These are phyloP conservation scores for Lachnellula subtilissima DNA, from an alignment of 2,329 filamentous ascomycete species.

Conservation along the genomic window DNA sequence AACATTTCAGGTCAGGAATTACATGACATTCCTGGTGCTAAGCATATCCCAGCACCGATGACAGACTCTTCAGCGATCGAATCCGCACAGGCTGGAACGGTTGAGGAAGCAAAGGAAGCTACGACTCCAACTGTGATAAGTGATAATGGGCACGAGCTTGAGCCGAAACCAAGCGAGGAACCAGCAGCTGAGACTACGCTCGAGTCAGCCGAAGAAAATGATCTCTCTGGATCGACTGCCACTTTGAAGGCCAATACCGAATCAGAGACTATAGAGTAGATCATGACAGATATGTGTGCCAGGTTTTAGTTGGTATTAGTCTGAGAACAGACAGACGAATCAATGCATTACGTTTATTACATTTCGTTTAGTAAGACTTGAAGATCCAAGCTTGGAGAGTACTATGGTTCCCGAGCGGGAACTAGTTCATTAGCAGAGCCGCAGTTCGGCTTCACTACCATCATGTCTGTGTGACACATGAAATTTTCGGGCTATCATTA, in stretches of 20 bases:
- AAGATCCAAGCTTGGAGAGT: too few relatives aligned
- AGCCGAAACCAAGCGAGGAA: slow-evolving; percentile 17
- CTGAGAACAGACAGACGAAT: background rate
- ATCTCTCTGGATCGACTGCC: slow-evolving; percentile 20
- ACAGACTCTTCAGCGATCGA: slow-evolving; percentile 8
- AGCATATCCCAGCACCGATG: slow-evolving; percentile 2
- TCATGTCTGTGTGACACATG: too few relatives aligned
- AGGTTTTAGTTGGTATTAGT: background rate
- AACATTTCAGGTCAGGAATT: slow-evolving; percentile 23
- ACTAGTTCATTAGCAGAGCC: too few relatives aligned
- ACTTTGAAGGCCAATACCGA: slow-evolving; percentile 17
- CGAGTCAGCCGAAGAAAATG: slow-evolving; percentile 16
- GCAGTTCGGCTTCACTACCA: too few relatives aligned
- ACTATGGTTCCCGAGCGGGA: too few relatives aligned
- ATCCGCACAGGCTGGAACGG: slow-evolving; percentile 12
- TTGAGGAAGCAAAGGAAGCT: slow-evolving; percentile 16
- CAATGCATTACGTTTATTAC: background rate
- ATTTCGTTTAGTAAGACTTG: background rate
- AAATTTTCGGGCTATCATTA: too few relatives aligned
- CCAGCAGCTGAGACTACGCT: slow-evolving; percentile 6
- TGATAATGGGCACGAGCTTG: slow-evolving; percentile 5
- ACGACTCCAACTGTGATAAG: slow-evolving; percentile 2
- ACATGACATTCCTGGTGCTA: slow-evolving; percentile 19
- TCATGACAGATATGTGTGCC: background rate
- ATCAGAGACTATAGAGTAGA: slow-evolving; percentile 22